Percentiles rank a stretch among this genome's conserved stretches.
Conservation (phyloP, 2,329 filamentous ascomycete genomes). For the Rachicladosporium sp. region DNA sequence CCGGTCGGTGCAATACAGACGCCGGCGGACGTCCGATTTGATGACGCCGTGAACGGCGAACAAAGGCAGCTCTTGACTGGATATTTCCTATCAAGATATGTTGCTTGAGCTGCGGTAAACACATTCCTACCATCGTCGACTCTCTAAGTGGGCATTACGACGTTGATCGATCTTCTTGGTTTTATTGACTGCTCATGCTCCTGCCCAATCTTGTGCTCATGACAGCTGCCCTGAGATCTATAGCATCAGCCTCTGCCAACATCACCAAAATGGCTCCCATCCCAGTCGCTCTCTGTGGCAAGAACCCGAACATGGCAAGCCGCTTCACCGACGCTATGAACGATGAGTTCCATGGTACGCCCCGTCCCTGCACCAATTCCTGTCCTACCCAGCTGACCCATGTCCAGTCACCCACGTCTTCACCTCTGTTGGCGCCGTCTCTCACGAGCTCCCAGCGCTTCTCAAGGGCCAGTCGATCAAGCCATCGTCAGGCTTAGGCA, state of each 20-base stretch:
- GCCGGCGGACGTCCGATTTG: too few species aligned
- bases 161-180: too few species aligned
- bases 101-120: too few species aligned
- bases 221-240: slow-evolving; percentile 1
- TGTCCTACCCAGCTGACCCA: background rate
- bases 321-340: slow-evolving; percentile 9
- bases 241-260: background rate
- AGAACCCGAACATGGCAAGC: slow-evolving; percentile 11
- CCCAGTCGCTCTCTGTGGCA: slow-evolving; percentile 13
- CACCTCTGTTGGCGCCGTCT: slow-evolving; percentile 8
- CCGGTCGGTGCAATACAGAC: too few species aligned
- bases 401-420: slow-evolving; percentile 15
- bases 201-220: slow-evolving; percentile 2
- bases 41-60: too few species aligned
- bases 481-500: slow-evolving; percentile 11
- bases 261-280: slow-evolving; percentile 10
- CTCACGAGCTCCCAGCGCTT: slow-evolving; percentile 12
- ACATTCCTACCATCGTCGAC: too few species aligned
- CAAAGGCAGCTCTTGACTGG: too few species aligned
- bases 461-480: slow-evolving; percentile 9
- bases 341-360: slow-evolving; percentile 12
- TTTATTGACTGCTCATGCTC: too few species aligned
- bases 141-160: too few species aligned
- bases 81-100: too few species aligned
- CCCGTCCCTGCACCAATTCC: background rate